Conservation (phyloP, 1,284 basidiomycete genomes). For the Apiotrichum montevideense region DNA sequence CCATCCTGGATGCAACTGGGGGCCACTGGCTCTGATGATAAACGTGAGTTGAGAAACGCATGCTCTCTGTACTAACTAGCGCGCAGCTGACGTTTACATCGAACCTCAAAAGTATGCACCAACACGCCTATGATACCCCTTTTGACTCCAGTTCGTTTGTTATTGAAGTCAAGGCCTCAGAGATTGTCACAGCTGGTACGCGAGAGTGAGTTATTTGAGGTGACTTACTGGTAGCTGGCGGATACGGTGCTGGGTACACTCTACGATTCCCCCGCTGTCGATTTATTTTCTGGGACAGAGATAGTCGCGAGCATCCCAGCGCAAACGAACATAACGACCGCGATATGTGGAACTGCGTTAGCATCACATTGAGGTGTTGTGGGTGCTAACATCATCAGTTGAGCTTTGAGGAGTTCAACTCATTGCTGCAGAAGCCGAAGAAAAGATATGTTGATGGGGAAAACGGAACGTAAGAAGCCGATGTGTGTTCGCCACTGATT, state of each 20-base stretch:
- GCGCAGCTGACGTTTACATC: constrained; percentile 47
- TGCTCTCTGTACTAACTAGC: constrained; percentile 1
- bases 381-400: constrained; percentile 16
- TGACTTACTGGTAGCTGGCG: constrained; percentile 21
- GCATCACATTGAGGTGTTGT: not conserved
- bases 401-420: constrained; percentile 38
- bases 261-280: constrained; percentile 83
- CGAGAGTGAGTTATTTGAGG: not conserved
- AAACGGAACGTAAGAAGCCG: constrained; percentile 28
- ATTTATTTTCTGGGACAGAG: constrained; percentile 55
- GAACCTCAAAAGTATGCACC: constrained; percentile 41
- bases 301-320: constrained; percentile 28
- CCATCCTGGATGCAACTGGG: constrained; percentile 43
- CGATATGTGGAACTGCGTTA: constrained; percentile 45
- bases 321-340: constrained; percentile 35
- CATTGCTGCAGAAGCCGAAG: constrained; percentile 31
- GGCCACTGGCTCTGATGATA: constrained; percentile 39
- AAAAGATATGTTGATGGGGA: constrained; percentile 39
- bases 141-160: constrained; percentile 51
- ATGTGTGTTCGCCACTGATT: not conserved
- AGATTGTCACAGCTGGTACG: constrained; percentile 67
- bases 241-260: constrained; percentile 37
- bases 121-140: not conserved
- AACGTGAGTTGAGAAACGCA: constrained; percentile 30
- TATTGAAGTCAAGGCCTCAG: constrained; percentile 81